Evolutionary conservation across 2,329 filamentous ascomycete species (phyloP), one percentile per base, ranked within the genome.

Genomic region (Alternaria hordeiaustralica): DNA sequence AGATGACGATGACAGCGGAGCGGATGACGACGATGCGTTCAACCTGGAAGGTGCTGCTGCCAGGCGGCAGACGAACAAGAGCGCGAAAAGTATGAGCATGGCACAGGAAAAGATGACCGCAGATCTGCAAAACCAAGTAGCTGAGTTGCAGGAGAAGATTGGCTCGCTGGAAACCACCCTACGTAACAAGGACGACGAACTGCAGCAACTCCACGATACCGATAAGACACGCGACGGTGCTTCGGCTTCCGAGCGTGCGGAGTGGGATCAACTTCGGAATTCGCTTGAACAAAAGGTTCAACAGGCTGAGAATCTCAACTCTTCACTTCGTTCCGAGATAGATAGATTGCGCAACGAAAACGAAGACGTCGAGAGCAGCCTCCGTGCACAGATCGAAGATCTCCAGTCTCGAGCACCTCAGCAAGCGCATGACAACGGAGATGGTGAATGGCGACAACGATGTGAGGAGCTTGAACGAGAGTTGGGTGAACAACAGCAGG

Each of bases 51-150:
- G 75, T 15, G 79, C 78, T 45, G 77, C 78, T 11, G 68, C 73
- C n/a, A 70, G 79, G 67, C 71, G 82, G 41, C 82, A 84, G 49
- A 84, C 84, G 11, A 85, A 84, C 41, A 80, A 79, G 69, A 80
- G 78, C 58, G 63, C 73, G 49, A 78, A 73, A 62, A 78, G 74
- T 63, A 72, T 77, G 64, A 75, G 72, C 49, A 71, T 74, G 68
- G 74, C 72, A 28, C 74, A 78, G 53, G 75, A 78, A 5, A 80
- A 79, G 56, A 70, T 78, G 60, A 87, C 96, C 43, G 86, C 91
- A 49, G 92, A 96, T n/a, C 93, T 94, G 66, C 91, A 96, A 78
- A 83, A 85, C 2, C 92, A 96, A 78, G 87, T 97, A 8, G 86
- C 87, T 43, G 88, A 92, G 23, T 80, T 98, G 67, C 89, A 92